These are phyloP conservation scores for Kandelia obovata DNA, from an alignment of 345 rosid genomes.

Conservation along the genomic window DNA sequence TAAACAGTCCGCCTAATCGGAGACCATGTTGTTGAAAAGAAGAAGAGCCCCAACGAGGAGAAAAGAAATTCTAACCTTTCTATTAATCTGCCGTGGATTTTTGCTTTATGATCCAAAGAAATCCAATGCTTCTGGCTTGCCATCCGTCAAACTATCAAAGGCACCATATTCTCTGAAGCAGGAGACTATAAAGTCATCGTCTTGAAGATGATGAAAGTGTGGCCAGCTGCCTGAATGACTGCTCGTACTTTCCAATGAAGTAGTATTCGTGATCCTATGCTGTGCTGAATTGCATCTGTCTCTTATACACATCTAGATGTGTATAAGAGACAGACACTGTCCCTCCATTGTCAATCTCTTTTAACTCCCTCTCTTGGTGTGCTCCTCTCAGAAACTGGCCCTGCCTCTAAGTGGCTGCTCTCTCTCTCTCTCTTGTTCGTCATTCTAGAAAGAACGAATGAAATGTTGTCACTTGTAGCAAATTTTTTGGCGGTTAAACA, in stretches of 20 bases:
- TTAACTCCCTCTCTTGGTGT: no score
- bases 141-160: slow-evolving; percentile 10
- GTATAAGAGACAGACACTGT: no score
- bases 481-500: background rate
- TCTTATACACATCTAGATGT: no score
- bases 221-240: background rate
- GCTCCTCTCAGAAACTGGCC: no score
- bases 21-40: no score
- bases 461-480: background rate
- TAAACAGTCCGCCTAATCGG: no score
- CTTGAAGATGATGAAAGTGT: background rate
- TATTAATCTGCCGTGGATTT: background rate
- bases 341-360: no score
- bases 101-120: background rate
- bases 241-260: background rate
- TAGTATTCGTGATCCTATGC: background rate
- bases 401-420: background rate
- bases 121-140: background rate
- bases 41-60: no score
- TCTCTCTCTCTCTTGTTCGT: no score
- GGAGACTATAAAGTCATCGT: background rate
- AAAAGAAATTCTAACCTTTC: no score
- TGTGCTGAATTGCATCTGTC: background rate
- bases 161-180: slow-evolving; percentile 14
- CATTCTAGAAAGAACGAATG: no score